Percentiles rank a stretch among this genome's conserved stretches.
Conservation (phyloP, 1,139 yeast species). For the Lodderomyces oxycetoniae region DNA sequence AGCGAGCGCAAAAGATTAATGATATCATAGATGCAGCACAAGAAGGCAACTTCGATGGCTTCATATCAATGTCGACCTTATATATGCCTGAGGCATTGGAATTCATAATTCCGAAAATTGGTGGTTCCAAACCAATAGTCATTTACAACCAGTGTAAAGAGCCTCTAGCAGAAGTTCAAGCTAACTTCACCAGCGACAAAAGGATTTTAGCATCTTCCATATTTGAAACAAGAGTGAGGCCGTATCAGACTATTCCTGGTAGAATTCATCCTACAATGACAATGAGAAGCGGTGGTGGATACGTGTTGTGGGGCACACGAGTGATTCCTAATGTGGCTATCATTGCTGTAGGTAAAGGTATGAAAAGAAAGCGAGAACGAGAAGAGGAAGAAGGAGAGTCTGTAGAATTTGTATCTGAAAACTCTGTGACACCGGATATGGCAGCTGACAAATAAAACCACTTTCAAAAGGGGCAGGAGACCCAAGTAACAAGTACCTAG, state of each 20-base stretch:
- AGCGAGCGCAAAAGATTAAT: constrained; percentile 53
- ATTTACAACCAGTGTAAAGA: constrained; percentile 82
- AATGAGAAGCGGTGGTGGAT: constrained; percentile 90
- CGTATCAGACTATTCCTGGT: constrained; percentile 90
- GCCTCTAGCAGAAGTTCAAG: constrained; percentile 66
- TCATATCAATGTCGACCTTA: constrained; percentile 69
- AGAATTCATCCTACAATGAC: constrained; percentile 95
- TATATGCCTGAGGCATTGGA: constrained; percentile 65
- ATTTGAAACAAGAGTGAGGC: constrained; percentile 76
- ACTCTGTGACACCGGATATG: constrained; percentile 1
- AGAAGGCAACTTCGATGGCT: constrained; percentile 65
- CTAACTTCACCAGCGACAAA: constrained; percentile 58
- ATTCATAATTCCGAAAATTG: constrained; percentile 57
- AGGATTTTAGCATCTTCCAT: constrained; percentile 80
- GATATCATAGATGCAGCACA: constrained; percentile 47
- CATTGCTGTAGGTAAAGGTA: constrained; percentile 54
- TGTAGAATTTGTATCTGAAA: constrained; percentile 1
- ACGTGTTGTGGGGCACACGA: constrained; percentile 69
- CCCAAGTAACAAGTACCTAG: too few relatives aligned
- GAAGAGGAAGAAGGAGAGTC: neutral
- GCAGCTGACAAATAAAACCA: too few relatives aligned
- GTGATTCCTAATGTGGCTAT: constrained; percentile 68
- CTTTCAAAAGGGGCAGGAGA: too few relatives aligned
- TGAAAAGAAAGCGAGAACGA: constrained; percentile 31
- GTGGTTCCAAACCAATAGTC: constrained; percentile 85